Conservation (phyloP, 148 eudicot genomes). For the Rheum nobile region DNA sequence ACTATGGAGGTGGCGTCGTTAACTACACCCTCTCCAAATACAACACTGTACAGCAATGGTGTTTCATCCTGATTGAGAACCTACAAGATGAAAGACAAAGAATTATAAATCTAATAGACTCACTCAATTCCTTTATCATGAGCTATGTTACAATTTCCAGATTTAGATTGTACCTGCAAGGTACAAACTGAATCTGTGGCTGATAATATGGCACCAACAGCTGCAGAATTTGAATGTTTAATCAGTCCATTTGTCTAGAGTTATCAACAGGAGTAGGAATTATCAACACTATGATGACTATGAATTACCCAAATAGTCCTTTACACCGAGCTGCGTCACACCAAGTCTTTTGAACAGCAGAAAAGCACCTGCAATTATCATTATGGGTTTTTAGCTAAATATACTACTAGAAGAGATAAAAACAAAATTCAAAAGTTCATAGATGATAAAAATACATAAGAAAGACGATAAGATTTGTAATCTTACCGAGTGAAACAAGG, state of each 20-base stretch:
- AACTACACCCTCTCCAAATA: slow-evolving; percentile 90
- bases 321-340: slow-evolving; percentile 15
- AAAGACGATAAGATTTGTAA: background rate
- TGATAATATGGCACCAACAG: slow-evolving; percentile 23
- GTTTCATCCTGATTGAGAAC: slow-evolving; percentile 92
- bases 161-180: slow-evolving; percentile 13
- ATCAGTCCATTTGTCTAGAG: background rate
- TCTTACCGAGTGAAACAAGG: slow-evolving; percentile 68
- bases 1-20: slow-evolving; percentile 95
- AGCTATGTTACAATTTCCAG: background rate
- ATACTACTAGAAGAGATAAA: background rate
- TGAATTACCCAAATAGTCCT: slow-evolving; percentile 35
- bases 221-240: slow-evolving; percentile 7
- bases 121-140: background rate
- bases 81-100: slow-evolving; percentile 20
- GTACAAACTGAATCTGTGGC: slow-evolving; percentile 28
- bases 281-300: background rate
- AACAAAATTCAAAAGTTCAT: background rate
- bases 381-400: no score
- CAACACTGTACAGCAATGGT: slow-evolving; percentile 73
- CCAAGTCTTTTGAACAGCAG: slow-evolving; percentile 26
- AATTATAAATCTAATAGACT: background rate
- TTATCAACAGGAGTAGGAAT: background rate
- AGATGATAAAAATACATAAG: background rate
- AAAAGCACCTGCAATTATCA: slow-evolving; percentile 19